Percentiles rank a stretch among this genome's conserved stretches.
phyloP scores from a whole-genome alignment of 2,329 filamentous ascomycete genomes.

The Xylaria sp. region DNA sequence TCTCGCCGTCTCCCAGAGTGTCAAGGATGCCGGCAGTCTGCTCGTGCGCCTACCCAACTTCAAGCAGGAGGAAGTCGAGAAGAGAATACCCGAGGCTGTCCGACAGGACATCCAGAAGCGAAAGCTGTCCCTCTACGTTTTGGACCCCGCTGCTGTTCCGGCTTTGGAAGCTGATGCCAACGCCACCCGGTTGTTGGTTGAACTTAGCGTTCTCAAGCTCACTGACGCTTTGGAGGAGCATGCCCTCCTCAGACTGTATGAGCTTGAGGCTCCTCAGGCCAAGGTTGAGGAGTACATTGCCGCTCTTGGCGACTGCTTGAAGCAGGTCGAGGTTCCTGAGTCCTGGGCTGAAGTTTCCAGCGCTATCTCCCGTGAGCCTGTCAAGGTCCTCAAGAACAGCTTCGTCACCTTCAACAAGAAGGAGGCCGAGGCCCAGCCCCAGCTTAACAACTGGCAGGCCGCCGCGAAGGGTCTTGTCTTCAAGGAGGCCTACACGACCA shows the following conservation, averaged over 20 bases:
- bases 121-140: constrained; percentile 63
- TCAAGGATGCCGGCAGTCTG: constrained; percentile 66
- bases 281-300: constrained; percentile 55
- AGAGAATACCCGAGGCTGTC: constrained; percentile 67
- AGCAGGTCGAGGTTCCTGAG: constrained; percentile 68
- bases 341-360: constrained; percentile 69
- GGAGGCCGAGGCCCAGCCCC: constrained; percentile 60
- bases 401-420: constrained; percentile 75
- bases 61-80: constrained; percentile 86
- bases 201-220: constrained; percentile 78
- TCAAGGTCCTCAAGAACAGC: constrained; percentile 69
- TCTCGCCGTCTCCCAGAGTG: constrained; percentile 64
- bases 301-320: constrained; percentile 63
- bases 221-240: constrained; percentile 59
- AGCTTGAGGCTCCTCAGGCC: constrained; percentile 48
- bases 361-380: constrained; percentile 52
- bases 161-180: constrained; percentile 60
- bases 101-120: constrained; percentile 68
- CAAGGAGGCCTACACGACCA: constrained; percentile 86
- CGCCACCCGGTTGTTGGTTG: constrained; percentile 61
- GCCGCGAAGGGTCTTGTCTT: constrained; percentile 85
- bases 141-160: constrained; percentile 66
- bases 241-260: constrained; percentile 60
- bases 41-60: constrained; percentile 71
- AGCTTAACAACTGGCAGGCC: constrained; percentile 71